These are phyloP conservation scores for Endothia cerciana DNA, from an alignment of 2,329 filamentous ascomycete species.

Conservation along the genomic window DNA sequence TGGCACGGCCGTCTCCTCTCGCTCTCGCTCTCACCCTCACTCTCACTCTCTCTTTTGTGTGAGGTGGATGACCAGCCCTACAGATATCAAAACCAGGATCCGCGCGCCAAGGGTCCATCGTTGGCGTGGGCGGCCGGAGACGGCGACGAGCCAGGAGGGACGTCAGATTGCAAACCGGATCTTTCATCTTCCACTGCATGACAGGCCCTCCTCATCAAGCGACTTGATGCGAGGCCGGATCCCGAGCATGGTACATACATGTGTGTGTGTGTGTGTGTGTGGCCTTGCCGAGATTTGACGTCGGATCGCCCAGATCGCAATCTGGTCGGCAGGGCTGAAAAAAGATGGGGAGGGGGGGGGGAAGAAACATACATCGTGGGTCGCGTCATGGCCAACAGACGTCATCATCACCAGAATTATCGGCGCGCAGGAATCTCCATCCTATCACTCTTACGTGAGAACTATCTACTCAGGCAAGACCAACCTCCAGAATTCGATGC, in stretches of 20 bases:
- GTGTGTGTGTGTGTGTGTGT: no score
- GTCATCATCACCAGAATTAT: background rate
- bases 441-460: no score
- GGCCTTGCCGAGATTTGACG: constrained; percentile 10
- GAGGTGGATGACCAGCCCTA: no score
- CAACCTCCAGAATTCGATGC: background rate
- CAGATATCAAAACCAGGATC: no score
- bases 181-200: constrained; percentile 6
- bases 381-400: background rate
- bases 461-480: no score
- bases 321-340: constrained; percentile 17
- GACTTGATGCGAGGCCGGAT: background rate
- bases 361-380: no score
- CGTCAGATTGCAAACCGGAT: constrained; percentile 10
- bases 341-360: background rate
- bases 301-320: constrained; percentile 12
- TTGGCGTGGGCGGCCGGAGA: background rate
- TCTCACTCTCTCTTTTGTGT: no score
- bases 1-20: no score
- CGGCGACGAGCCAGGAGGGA: background rate
- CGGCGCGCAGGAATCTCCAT: no score
- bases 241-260: background rate
- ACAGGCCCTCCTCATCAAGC: background rate
- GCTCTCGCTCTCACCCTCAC: no score
- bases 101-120: no score